A percentile compares a stretch with the other conserved stretches of the same genome.
Conservation (phyloP, 1,284 basidiomycete species). For the Ustilago crameri region DNA sequence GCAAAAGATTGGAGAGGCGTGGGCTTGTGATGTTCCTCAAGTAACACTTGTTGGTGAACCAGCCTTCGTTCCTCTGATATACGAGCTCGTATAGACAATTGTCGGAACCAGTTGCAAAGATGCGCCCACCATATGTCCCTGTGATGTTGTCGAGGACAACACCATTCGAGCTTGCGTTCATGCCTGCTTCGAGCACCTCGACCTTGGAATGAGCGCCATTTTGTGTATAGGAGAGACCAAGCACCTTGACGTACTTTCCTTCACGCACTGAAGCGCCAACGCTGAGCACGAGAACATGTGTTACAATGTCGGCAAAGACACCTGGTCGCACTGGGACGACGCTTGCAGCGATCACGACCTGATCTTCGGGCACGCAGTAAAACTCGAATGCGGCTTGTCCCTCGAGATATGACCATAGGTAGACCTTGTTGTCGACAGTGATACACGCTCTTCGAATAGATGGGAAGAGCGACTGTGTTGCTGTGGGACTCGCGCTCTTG, state of each 20-base stretch:
- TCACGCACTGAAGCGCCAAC: slow-evolving; percentile 70
- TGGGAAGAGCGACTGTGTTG: slow-evolving; percentile 79
- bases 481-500: slow-evolving; percentile 54
- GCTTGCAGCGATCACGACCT: slow-evolving; percentile 77
- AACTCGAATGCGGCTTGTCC: slow-evolving; percentile 88
- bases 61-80: slow-evolving; percentile 89
- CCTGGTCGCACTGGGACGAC: slow-evolving; percentile 68
- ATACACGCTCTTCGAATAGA: slow-evolving; percentile 96
- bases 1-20: slow-evolving; percentile 63
- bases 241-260: slow-evolving; percentile 81
- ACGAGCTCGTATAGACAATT: slow-evolving; percentile 91
- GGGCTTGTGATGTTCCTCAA: slow-evolving; percentile 77
- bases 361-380: slow-evolving; percentile 88
- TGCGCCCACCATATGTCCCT: slow-evolving; percentile 82
- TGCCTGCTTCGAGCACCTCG: slow-evolving; percentile 89
- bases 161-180: slow-evolving; percentile 78
- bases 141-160: slow-evolving; percentile 81
- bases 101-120: slow-evolving; percentile 89
- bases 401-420: slow-evolving; percentile 95
- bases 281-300: slow-evolving; percentile 87
- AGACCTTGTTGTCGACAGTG: slow-evolving; percentile 90
- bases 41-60: slow-evolving; percentile 84
- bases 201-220: slow-evolving; percentile 71
- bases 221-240: slow-evolving; percentile 77
- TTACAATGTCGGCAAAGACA: slow-evolving; percentile 93